phyloP scores from a whole-genome alignment of 768 basidiomycete genomes.

The Leccinum uliginosum region DNA sequence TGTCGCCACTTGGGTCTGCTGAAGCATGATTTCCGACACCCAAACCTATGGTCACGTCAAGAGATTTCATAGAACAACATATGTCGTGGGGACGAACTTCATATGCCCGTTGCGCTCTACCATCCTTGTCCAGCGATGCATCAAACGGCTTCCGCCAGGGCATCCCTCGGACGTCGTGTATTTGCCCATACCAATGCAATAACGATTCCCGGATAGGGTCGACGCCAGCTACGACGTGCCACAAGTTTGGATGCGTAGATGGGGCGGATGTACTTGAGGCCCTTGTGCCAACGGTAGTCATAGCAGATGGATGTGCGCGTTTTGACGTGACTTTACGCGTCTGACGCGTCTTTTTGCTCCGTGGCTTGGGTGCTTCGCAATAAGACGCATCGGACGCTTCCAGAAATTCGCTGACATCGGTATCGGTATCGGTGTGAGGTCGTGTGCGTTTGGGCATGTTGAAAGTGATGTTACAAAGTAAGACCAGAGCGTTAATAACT shows the following conservation, averaged over 20 bases:
- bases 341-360: constrained; percentile 15
- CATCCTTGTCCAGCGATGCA: constrained; percentile 46
- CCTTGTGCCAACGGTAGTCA: not conserved
- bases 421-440: constrained; percentile 6
- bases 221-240: constrained; percentile 43
- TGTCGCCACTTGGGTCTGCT: constrained; percentile 91
- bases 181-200: constrained; percentile 66
- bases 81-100: constrained; percentile 50
- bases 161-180: constrained; percentile 72
- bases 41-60: constrained; percentile 52
- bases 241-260: constrained; percentile 39
- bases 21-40: constrained; percentile 93
- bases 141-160: constrained; percentile 85
- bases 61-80: not conserved
- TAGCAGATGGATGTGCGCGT: constrained; percentile 4
- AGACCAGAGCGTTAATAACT: no score
- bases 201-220: constrained; percentile 46
- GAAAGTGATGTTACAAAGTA: no score
- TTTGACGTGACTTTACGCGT: constrained; percentile 14
- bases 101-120: constrained; percentile 82
- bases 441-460: constrained; percentile 31
- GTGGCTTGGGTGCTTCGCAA: constrained; percentile 8
- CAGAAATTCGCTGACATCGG: constrained; percentile 11
- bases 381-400: constrained; percentile 23
- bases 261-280: not conserved